Percentiles rank a stretch among this genome's conserved stretches.
These are phyloP conservation scores for Thermochaetoides thermophila DNA, from an alignment of 495 filamentous ascomycete genomes.

Conservation along the genomic window DNA sequence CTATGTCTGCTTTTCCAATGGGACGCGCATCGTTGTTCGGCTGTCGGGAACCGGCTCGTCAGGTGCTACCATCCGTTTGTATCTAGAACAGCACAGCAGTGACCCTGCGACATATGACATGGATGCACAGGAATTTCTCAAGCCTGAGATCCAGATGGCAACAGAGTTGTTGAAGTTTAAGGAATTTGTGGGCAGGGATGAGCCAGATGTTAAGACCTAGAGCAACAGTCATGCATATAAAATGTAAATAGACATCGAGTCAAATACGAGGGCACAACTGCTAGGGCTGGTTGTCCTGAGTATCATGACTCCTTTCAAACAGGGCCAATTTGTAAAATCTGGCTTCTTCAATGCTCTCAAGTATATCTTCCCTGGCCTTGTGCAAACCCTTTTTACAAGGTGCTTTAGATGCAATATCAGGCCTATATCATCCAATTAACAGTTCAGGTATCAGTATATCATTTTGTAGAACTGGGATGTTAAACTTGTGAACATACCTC, in stretches of 20 bases:
- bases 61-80: slow-evolving; percentile 89
- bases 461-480: too few relatives aligned
- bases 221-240: too few relatives aligned
- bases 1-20: slow-evolving; percentile 87
- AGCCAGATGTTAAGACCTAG: slow-evolving; percentile 92
- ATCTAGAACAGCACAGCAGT: slow-evolving; percentile 77
- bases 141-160: slow-evolving; percentile 72
- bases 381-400: slow-evolving; percentile 66
- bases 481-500: too few relatives aligned
- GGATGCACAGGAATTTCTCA: slow-evolving; percentile 87
- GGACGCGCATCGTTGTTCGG: slow-evolving; percentile 84
- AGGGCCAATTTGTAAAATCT: slow-evolving; percentile 69
- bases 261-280: too few relatives aligned
- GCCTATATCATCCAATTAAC: slow-evolving; percentile 1
- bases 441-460: too few relatives aligned
- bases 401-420: slow-evolving; percentile 17
- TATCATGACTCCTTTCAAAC: too few relatives aligned
- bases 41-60: slow-evolving; percentile 89
- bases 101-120: slow-evolving; percentile 59
- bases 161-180: slow-evolving; percentile 76
- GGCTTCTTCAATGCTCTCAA: slow-evolving; percentile 90
- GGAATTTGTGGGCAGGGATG: slow-evolving; percentile 73
- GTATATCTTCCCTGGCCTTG: slow-evolving; percentile 74
- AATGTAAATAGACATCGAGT: too few relatives aligned
- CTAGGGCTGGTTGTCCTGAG: too few relatives aligned